Evolutionary conservation across 345 rosid genomes (phyloP), one percentile per base, ranked within the genome.

Genomic region (Syzygium aqueum): DNA sequence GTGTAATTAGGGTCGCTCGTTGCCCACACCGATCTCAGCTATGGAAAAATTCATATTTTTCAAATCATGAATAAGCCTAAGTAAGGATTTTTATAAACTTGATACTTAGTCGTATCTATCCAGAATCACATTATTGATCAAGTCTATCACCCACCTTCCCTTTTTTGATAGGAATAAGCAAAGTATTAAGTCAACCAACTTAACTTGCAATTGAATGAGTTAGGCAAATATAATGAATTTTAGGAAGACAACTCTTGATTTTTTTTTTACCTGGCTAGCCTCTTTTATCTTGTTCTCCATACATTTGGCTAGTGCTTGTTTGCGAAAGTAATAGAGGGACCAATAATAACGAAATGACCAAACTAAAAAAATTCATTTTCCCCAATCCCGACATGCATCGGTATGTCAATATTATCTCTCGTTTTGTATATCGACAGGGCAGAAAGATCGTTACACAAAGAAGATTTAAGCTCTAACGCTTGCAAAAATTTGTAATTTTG

Each of bases 331-430:
- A 56, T 56, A 56, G 25, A 56, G 25, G 63, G 25, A 59, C 5
- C 6, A 5, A 1, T 59, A 59, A 59, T 1, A 6, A 5, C 16
- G 65, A 59, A 59, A 25, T 59, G 7, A 15, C 15, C 15, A 27
- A 5, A 59, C 30, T 59, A 4, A 3, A 3, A 3, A 59, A 59
- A 25, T 59, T 3, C 65, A 27, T 59, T 19, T 67, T 30, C 5
- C 23, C 6, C 1, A 1, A 10, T 17, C 11, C 11, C 11, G 6
- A 30, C 7, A 16, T 5, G 6, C 6, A 30, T 30, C 0, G 6
- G 12, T 67, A 67, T 30, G 33, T 30, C 43, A 30, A 30, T 67
- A 8, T 17, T 8, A 3, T 30, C 13, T 67, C 16, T 67, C 21
- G 6, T 67, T 10, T 10, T 8, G 21, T 11, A 8, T 3, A 30